phyloP scores from a whole-genome alignment of 768 basidiomycete species.

The Kwoniella europaea region DNA sequence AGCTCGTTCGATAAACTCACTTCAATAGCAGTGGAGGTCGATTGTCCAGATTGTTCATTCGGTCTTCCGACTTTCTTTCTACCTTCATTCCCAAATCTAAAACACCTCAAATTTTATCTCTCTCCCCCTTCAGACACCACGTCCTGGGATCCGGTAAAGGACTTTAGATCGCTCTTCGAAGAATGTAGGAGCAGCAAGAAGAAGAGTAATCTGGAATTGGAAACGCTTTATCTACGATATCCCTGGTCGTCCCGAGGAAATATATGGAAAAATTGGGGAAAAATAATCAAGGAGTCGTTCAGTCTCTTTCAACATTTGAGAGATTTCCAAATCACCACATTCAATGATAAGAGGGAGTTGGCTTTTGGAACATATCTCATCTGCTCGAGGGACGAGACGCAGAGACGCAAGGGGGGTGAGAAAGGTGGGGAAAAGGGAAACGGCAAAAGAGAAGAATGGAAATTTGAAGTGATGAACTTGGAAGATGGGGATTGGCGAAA shows the following conservation, averaged over 20 bases:
- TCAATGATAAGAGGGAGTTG: not conserved
- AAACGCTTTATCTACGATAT: not conserved
- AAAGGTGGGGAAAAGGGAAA: not conserved
- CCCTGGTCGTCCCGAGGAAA: not conserved
- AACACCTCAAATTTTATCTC: not conserved
- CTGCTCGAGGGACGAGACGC: not conserved
- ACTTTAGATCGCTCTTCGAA: not conserved
- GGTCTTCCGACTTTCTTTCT: not conserved
- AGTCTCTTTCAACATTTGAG: not conserved
- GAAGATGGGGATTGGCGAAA: not conserved
- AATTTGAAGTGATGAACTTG: not conserved
- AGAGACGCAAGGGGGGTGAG: not conserved
- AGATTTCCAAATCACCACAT: not conserved
- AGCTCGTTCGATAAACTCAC: not conserved
- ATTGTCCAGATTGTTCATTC: not conserved
- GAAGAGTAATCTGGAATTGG: not conserved
- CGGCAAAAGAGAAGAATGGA: not conserved
- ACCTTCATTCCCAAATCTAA: not conserved
- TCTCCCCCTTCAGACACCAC: not conserved
- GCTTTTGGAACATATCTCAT: not conserved
- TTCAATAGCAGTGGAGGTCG: not conserved
- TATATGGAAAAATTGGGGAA: not conserved
- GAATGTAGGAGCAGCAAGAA: not conserved
- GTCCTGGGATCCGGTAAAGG: not conserved
- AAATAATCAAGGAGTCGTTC: not conserved